Conservation (phyloP, 208 protist species). For the Angomonas deanei region DNA sequence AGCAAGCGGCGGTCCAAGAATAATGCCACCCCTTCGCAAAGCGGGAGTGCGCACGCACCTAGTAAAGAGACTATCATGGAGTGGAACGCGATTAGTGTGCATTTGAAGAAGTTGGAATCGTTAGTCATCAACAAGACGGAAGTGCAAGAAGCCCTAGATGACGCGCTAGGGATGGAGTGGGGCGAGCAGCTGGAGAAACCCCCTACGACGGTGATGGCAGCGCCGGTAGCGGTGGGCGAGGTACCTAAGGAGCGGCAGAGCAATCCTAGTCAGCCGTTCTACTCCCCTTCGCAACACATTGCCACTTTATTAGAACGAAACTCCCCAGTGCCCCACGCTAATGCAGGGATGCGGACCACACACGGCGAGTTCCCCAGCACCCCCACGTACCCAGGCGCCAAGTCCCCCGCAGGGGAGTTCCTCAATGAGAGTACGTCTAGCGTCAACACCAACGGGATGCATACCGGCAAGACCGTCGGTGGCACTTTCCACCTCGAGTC, state of each 20-base stretch:
- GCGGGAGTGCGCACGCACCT: background rate
- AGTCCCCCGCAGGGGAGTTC: conserved; percentile 12
- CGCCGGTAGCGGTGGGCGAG: conserved; percentile 3
- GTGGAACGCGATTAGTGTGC: conserved; percentile 35
- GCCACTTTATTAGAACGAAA: conserved; percentile 25
- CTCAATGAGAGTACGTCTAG: background rate
- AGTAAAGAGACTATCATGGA: conserved; percentile 8
- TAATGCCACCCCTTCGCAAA: background rate
- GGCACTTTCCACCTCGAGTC: conserved; percentile 65
- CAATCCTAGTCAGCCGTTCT: conserved; percentile 4
- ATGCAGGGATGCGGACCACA: background rate
- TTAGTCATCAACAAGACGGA: conserved; percentile 43
- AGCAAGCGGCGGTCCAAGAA: background rate
- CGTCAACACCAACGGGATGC: background rate
- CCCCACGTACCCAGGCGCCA: conserved; percentile 14
- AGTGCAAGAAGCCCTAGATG: conserved; percentile 31
- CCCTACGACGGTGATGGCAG: background rate
- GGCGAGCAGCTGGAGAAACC: background rate
- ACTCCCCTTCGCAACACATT: conserved; percentile 41
- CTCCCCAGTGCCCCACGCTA: conserved; percentile 17
- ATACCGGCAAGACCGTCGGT: background rate
- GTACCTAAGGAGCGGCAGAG: background rate
- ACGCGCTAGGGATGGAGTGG: conserved; percentile 32
- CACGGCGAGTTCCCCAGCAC: conserved; percentile 27
- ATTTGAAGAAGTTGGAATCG: conserved; percentile 21